Evolutionary conservation across 495 filamentous ascomycete genomes (phyloP).

Genomic region (Haplographium delicatum): DNA sequence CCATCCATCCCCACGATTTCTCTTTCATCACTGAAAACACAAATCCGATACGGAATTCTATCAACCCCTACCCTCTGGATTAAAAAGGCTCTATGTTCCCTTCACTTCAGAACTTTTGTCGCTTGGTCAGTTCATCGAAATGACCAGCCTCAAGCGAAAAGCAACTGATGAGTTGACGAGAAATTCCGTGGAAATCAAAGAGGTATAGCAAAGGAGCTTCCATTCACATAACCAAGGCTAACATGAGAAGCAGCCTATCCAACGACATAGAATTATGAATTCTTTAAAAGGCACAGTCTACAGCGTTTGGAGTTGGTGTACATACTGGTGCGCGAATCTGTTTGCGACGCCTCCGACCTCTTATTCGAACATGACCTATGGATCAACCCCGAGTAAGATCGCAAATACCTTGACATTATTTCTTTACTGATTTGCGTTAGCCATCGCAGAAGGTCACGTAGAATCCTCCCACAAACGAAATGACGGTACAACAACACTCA

Average conservation of each 20-base stretch:
- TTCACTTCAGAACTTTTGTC: background rate
- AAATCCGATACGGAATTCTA: background rate
- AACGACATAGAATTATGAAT: background rate
- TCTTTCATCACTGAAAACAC: background rate
- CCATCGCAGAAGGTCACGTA: slow-evolving; percentile 10
- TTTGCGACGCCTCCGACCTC: background rate
- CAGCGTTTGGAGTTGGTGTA: background rate
- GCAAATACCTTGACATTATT: background rate
- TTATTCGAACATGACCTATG: slow-evolving; percentile 8
- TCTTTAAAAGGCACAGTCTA: background rate
- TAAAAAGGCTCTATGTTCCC: slow-evolving; percentile 10
- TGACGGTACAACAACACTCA: slow-evolving; percentile 6
- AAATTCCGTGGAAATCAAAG: background rate
- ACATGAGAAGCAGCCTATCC: background rate
- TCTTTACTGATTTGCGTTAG: slow-evolving; percentile 1
- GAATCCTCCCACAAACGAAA: slow-evolving; percentile 4
- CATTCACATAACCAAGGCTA: background rate
- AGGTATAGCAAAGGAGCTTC: slow-evolving; percentile 17
- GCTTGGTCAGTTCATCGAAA: slow-evolving; percentile 14
- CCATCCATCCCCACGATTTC: background rate
- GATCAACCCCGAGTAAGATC: slow-evolving; percentile 3
- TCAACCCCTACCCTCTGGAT: background rate
- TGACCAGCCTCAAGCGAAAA: slow-evolving; percentile 21
- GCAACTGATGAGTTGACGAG: slow-evolving; percentile 12
- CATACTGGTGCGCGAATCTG: background rate